Evolutionary conservation across 768 basidiomycete species (phyloP), one percentile per base, ranked within the genome.

Genomic region (Leucocoprinus sp.): DNA sequence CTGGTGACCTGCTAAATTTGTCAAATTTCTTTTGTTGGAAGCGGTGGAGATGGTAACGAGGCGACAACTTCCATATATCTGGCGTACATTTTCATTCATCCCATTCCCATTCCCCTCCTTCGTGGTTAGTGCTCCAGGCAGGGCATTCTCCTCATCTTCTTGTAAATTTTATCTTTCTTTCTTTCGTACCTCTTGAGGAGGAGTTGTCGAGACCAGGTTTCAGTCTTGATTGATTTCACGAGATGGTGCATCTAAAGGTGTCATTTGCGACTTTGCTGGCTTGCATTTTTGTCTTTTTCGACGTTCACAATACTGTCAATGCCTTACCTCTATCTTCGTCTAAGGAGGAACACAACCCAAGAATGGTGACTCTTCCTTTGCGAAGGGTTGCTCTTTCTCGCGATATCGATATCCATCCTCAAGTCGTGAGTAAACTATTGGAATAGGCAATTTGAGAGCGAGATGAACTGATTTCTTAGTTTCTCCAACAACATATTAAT

Each of bases 401-500:
- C 31, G 49, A 24, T 31, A 35, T 58, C 31, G 49, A 24, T 31
- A 35, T 58, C 26, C 57, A 58, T 44, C 68, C 70, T 14, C 55
- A 57, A 18, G 62, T 72, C 36, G 71, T 71, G 50, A 23, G 66
- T 62, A 21, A 36, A 15, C 11, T 26, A 23, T n/a, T 26, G 42
- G n/a, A n/a, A n/a, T n/a, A n/a, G n/a, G n/a, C n/a, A n/a, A n/a
- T n/a, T n/a, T n/a, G n/a, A n/a, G n/a, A n/a, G n/a, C n/a, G n/a
- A n/a, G n/a, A n/a, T n/a, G n/a, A n/a, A n/a, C n/a, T n/a, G 53
- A 18, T 41, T 46, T 19, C 56, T 24, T 50, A 82, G 80, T 54
- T 73, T 41, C 62, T 80, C 41, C 80, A 82, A 56, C 80, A 76
- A 58, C 72, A 78, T 55, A 71, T 75, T 34, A 82, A 78, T 53